Evolutionary conservation across 2,329 filamentous ascomycete genomes (phyloP), one percentile per base, ranked within the genome.

Genomic region (Fusarium hainanense): DNA sequence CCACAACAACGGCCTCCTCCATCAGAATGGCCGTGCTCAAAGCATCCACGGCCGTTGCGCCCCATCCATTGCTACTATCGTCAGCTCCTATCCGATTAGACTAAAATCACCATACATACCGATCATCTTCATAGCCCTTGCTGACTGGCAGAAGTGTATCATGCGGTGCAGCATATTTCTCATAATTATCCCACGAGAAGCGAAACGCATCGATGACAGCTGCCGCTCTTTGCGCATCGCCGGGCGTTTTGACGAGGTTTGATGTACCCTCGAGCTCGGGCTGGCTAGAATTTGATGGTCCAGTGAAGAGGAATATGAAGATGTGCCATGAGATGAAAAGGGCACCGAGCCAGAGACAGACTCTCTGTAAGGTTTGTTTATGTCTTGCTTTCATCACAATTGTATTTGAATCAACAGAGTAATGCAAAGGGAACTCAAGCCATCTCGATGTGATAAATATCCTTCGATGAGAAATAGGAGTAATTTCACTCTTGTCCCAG

Each of bases 1-100:
- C 25, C n/a, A 72, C 70, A 8, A 63, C 66, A 10, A 47, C 51
- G 5, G 8, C 25, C 9, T 72, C 63, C 8, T 68, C 55, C 70
- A 72, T 72, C 3, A 72, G 43, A 6, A 72, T 72, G 5, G 70
- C 70, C 0, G 70, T 72, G 34, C 70, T 72, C 20, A 72, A 12
- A 1, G 60, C 69, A 50, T 72, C 70, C 2, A 72, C 67, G 2
- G 70, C 70, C 2, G 70, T 72, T 6, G 69, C 70, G 3, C 70
- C 70, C 70, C 70, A 72, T 5, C 69, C 70, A 43, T 72, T 72
- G 6, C 69, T 72, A n/a, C 7, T 3, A 5, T 0, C 3, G 12
- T 62, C 4, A 62, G 25, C 9, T 10, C 4, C 1, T n/a, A 0
- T 7, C 4, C 3, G 14, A 23, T 3, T 5, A 0, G 13, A n/a